Base-by-base conservation (phyloP, 805 yeast genomes). In the Tetrapisispora taiwanensis region DNA sequence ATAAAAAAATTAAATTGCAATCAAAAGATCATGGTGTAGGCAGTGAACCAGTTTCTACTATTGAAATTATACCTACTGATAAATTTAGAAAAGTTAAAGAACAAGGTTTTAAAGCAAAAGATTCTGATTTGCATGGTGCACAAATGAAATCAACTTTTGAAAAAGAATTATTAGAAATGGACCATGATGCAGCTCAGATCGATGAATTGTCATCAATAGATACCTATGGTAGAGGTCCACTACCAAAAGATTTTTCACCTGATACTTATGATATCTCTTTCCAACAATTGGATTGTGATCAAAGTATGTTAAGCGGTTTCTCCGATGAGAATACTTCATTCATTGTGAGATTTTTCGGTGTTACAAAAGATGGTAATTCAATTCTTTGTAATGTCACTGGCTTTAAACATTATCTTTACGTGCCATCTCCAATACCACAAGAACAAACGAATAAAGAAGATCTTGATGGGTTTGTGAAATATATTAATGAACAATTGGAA, bases 271-370 rank as follows among this genome's bases (percentile, higher is more conserved):
- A 82, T 54, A 71, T 84, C 24, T 71, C 74, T 1, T 89, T 89
- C 60, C 97, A 92, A 63, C 98, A 92, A 57, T 69, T 92, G 54
- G 98, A 92, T 62, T 95, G 95, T 1, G 97, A 92, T 56, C 98
- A 92, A 55, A 75, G 84, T 3, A 59, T 66, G 26, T 59, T 75
- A 8, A 42, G 42, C 24, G 79, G 77, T 14, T 44, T 52, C 4
- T 45, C 41, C 13, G 67, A 59, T 46, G 54, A 53, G 30, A 55
- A 57, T 34, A 62, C 66, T 4, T 69, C 74, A 22, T 75, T 83
- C 0, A 72, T 77, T 1, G 84, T 89, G 0, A 74, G 96, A 44
- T 82, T 94, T 57, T 92, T 89, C 63, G 99, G 99, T 46, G 88
- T 94, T 33, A 88, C 97, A 1, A 76, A 72, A 46, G 81, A 77